Evolutionary conservation across 495 filamentous ascomycete species (phyloP).

Genomic region (Penicillium dipodomyicola): DNA sequence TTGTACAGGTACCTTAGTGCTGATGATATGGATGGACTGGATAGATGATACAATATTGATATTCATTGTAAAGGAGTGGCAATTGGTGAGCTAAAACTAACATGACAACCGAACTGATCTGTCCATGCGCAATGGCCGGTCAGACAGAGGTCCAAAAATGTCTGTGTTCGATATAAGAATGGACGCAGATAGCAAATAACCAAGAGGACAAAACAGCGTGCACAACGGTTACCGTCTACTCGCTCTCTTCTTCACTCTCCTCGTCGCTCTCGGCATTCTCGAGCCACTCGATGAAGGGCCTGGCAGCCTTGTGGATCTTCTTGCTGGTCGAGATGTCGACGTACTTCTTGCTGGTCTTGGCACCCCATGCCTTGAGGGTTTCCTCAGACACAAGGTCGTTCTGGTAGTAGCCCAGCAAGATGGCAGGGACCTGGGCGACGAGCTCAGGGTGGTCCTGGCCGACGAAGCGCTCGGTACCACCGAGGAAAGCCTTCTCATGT

Average conservation of each 20-base stretch:
- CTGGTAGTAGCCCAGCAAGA: constrained; percentile 84
- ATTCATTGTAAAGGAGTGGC: constrained; percentile 24
- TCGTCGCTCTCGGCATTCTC: constrained; percentile 87
- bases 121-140: background rate
- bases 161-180: background rate
- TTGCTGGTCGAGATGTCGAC: constrained; percentile 85
- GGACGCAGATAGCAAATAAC: background rate
- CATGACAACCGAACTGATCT: constrained; percentile 3
- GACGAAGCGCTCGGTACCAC: constrained; percentile 91
- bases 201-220: background rate
- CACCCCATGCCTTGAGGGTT: constrained; percentile 83
- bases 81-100: constrained; percentile 28
- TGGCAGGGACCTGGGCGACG: constrained; percentile 73
- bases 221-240: constrained; percentile 17
- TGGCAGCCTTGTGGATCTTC: constrained; percentile 92
- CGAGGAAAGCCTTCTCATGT: constrained; percentile 96
- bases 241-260: constrained; percentile 49
- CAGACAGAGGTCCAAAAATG: constrained; percentile 1
- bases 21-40: background rate
- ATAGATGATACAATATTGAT: constrained; percentile 1
- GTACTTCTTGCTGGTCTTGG: constrained; percentile 96
- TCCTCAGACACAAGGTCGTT: constrained; percentile 85
- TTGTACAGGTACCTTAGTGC: background rate
- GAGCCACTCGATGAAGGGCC: constrained; percentile 93
- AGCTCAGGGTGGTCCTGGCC: constrained; percentile 78